Evolutionary conservation across 2,329 filamentous ascomycete species (phyloP), one percentile per base, ranked within the genome.

Genomic region (Xylariales sp.): DNA sequence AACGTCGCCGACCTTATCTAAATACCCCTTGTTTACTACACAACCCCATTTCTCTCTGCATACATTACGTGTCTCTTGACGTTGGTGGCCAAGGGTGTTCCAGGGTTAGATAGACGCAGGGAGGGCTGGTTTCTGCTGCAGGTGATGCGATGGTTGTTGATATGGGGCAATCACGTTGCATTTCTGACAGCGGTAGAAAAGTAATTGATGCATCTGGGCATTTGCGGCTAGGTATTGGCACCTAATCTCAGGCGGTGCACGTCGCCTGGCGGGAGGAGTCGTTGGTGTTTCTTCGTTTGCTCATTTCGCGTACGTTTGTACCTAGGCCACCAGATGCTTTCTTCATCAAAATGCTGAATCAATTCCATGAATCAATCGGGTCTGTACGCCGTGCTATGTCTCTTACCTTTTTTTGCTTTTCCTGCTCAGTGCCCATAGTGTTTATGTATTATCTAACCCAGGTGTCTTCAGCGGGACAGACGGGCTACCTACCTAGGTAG

Each of bases 1-100:
- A 92, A 92, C 83, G 90, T 92, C 77, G 90, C 90, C 76, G 90
- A 92, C 78, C 89, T 92, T 76, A 92, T 92, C 82, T 91, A 90
- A 89, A 71, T 69, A 58, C n/a, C 32, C 41, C 39, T 59, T 60
- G 52, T 67, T 62, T 62, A 71, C 67, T 65, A 55, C 50, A 56
- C 50, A 69, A 69, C 69, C 67, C 70, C 70, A 65, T 66, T 75
- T 72, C 61, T 73, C 67, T 69, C 74, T 73, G 73, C 72, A 72
- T 71, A 73, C 70, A 72, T 73, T 67, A 67, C 64, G 65, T 64
- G 62, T 70, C 63, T 71, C 72, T 72, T 65, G 65, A 73, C 73
- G 71, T 72, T 61, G 56, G 67, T 71, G 73, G 70, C 63, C 67
- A 67, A 55, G 70, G 72, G 64, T 72, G 66, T 73, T 73, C 66